Evolutionary conservation across 345 rosid species (phyloP).

Genomic region (Euphorbia tirucalli): DNA sequence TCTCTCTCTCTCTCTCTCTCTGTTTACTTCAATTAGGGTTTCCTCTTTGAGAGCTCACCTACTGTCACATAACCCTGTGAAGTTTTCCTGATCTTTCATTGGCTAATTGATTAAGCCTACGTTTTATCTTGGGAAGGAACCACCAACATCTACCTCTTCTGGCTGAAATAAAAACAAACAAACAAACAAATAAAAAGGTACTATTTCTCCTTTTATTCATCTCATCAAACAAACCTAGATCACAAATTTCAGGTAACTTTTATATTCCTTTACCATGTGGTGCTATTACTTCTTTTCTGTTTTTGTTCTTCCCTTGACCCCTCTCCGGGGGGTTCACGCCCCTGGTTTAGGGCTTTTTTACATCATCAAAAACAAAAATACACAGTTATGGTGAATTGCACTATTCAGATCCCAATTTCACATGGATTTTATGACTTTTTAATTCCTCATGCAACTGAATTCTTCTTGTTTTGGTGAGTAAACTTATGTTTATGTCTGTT

Average conservation of each 20-base stretch:
- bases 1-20: neutral
- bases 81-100: constrained; percentile 21
- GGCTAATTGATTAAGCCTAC: constrained; percentile 27
- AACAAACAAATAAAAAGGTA: constrained; percentile 26
- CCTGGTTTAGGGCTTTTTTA: constrained; percentile 40
- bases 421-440: constrained; percentile 13
- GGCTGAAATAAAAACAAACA: constrained; percentile 1
- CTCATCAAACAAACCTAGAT: constrained; percentile 38
- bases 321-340: constrained; percentile 25
- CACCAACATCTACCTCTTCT: constrained; percentile 26
- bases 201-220: constrained; percentile 27
- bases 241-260: constrained; percentile 23
- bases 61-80: constrained; percentile 17
- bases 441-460: constrained; percentile 30
- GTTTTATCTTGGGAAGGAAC: constrained; percentile 30
- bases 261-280: constrained; percentile 14
- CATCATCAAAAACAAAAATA: neutral
- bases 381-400: constrained; percentile 26
- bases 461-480: constrained; percentile 10
- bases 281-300: constrained; percentile 16
- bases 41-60: constrained; percentile 30
- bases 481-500: neutral
- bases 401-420: constrained; percentile 32
- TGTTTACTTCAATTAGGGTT: constrained; percentile 41
- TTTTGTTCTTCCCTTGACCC: constrained; percentile 25